phyloP scores from a whole-genome alignment of 2,329 filamentous ascomycete species.

The Pyrenochaeta sp. region DNA sequence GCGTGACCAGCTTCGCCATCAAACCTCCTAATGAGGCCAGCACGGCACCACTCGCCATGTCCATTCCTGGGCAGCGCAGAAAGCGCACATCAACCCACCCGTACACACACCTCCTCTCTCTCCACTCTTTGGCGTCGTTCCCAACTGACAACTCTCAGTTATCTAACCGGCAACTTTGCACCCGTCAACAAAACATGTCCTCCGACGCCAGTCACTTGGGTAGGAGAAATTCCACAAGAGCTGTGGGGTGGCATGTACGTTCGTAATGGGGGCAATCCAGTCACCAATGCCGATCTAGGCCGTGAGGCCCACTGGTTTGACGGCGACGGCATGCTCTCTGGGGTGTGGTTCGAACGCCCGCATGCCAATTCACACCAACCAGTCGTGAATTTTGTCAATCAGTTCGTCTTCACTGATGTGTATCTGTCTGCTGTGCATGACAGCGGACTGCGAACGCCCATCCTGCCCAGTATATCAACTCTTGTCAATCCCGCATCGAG shows the following conservation, averaged over 20 bases:
- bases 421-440: constrained; percentile 64
- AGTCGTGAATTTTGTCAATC: constrained; percentile 72
- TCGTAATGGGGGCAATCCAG: constrained; percentile 75
- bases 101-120: constrained; percentile 46
- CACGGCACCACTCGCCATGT: constrained; percentile 28
- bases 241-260: constrained; percentile 75
- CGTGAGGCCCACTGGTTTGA: constrained; percentile 78
- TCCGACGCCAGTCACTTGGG: constrained; percentile 65
- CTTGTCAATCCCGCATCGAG: constrained; percentile 68
- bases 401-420: constrained; percentile 73
- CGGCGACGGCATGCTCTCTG: constrained; percentile 77
- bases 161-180: constrained; percentile 74
- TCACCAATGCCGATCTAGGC: constrained; percentile 67
- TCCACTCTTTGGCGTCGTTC: neutral
- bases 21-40: constrained; percentile 19
- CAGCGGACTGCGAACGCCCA: constrained; percentile 60
- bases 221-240: constrained; percentile 69
- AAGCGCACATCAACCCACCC: constrained; percentile 49
- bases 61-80: constrained; percentile 22
- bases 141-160: constrained; percentile 51
- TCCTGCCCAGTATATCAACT: constrained; percentile 73
- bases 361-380: constrained; percentile 50
- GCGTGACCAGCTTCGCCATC: neutral
- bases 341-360: constrained; percentile 66
- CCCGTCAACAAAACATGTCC: constrained; percentile 66